Evolutionary conservation across 2,329 filamentous ascomycete species (phyloP).

Genomic region (Metarhizium humberi): DNA sequence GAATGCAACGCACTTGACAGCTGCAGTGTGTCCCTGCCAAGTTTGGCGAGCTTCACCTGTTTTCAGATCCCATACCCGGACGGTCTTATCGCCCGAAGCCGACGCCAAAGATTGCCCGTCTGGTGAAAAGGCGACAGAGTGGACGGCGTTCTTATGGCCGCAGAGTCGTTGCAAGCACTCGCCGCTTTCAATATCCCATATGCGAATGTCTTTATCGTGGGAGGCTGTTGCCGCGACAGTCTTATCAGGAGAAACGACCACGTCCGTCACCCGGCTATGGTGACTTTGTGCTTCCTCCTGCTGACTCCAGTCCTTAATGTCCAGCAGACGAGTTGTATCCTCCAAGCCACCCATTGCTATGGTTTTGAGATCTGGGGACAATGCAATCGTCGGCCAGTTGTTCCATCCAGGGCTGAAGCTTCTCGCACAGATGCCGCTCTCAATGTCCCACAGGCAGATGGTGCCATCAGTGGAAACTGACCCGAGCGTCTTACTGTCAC

Average conservation of each 20-base stretch:
- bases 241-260: constrained; percentile 7
- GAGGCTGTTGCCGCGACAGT: constrained; percentile 7
- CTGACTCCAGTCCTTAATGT: constrained; percentile 6
- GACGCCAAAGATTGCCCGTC: constrained; percentile 5
- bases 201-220: constrained; percentile 6
- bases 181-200: constrained; percentile 7
- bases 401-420: constrained; percentile 9
- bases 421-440: constrained; percentile 6
- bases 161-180: constrained; percentile 3
- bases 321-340: constrained; percentile 7
- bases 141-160: constrained; percentile 6
- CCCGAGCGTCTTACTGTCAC: constrained; percentile 7
- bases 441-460: constrained; percentile 7
- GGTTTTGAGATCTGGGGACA: constrained; percentile 7
- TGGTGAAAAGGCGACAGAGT: constrained; percentile 5
- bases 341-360: constrained; percentile 8
- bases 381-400: constrained; percentile 9
- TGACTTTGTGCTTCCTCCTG: constrained; percentile 7
- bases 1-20: constrained; percentile 9
- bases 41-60: constrained; percentile 8
- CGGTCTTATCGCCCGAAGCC: constrained; percentile 6
- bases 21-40: constrained; percentile 10
- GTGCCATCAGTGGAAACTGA: constrained; percentile 8
- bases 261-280: constrained; percentile 6
- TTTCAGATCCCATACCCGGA: constrained; percentile 5